Conservation (phyloP, 2,329 filamentous ascomycete genomes). For the Cordyceps sp. region DNA sequence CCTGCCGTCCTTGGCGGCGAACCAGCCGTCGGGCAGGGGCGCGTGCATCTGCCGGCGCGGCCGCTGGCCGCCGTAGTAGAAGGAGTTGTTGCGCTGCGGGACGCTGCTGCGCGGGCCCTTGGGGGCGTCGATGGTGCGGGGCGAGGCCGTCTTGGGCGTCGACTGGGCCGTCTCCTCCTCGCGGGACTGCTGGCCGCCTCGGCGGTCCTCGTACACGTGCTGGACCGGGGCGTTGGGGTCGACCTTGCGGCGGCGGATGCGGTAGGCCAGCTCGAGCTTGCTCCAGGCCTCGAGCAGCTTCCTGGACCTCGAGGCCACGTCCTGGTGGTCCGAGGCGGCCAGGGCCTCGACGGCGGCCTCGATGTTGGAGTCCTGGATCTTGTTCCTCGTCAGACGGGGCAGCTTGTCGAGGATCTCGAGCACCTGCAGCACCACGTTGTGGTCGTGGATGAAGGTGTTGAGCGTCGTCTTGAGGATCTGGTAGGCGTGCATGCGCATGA, state of each 20-base stretch:
- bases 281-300: conserved; percentile 71
- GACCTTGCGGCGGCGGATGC: conserved; percentile 79
- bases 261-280: conserved; percentile 76
- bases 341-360: conserved; percentile 64
- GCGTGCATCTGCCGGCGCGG: conserved; percentile 38
- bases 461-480: conserved; percentile 82
- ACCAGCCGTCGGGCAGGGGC: conserved; percentile 73
- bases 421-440: conserved; percentile 78
- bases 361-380: conserved; percentile 92
- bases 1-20: conserved; percentile 50
- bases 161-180: conserved; percentile 21
- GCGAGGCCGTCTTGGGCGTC: conserved; percentile 22
- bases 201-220: conserved; percentile 47
- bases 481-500: conserved; percentile 95
- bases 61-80: conserved; percentile 29
- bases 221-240: conserved; percentile 47
- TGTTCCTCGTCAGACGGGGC: conserved; percentile 85
- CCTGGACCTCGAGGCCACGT: conserved; percentile 55
- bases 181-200: conserved; percentile 24
- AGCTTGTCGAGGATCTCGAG: conserved; percentile 79
- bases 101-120: conserved; percentile 44
- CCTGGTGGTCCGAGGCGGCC: conserved; percentile 50
- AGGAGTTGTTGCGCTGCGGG: conserved; percentile 33
- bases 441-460: conserved; percentile 72
- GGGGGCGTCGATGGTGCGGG: conserved; percentile 32